Percentiles rank a stretch among this genome's conserved stretches.
Evolutionary conservation across 345 rosid genomes (phyloP).

Genomic region (Bruguiera parviflora): DNA sequence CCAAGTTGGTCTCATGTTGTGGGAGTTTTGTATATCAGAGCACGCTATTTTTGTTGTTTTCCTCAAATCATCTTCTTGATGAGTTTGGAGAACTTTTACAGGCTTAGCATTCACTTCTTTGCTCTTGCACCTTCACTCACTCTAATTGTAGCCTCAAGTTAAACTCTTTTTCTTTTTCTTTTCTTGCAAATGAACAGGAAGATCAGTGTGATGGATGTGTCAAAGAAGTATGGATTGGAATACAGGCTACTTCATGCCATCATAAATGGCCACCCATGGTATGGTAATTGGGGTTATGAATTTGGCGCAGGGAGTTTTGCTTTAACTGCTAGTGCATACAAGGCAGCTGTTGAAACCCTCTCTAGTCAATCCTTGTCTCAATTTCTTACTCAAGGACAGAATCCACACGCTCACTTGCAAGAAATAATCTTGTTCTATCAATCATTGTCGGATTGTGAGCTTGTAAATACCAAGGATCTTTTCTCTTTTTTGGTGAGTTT

Average conservation of each 20-base stretch:
- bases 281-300: constrained; percentile 73
- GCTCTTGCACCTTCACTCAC: no score
- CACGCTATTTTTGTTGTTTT: no score
- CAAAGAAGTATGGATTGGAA: constrained; percentile 56
- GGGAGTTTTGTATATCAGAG: no score
- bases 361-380: constrained; percentile 39
- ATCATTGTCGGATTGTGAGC: constrained; percentile 47
- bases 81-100: no score
- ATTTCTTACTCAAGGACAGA: constrained; percentile 34
- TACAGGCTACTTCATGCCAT: constrained; percentile 62
- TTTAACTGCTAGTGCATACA: constrained; percentile 45
- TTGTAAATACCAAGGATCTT: constrained; percentile 50
- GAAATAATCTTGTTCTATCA: constrained; percentile 42
- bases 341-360: constrained; percentile 47
- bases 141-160: no score
- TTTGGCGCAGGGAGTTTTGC: constrained; percentile 68
- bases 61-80: no score
- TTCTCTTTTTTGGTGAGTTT: constrained; percentile 44
- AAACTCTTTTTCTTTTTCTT: background rate
- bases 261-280: constrained; percentile 57
- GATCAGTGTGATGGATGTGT: constrained; percentile 77
- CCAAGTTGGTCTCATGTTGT: no score
- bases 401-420: constrained; percentile 34
- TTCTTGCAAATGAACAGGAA: constrained; percentile 37
- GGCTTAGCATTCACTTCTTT: no score